Base-by-base conservation (phyloP, 1,284 basidiomycete species). In the Tetrapyrgos nigripes region DNA sequence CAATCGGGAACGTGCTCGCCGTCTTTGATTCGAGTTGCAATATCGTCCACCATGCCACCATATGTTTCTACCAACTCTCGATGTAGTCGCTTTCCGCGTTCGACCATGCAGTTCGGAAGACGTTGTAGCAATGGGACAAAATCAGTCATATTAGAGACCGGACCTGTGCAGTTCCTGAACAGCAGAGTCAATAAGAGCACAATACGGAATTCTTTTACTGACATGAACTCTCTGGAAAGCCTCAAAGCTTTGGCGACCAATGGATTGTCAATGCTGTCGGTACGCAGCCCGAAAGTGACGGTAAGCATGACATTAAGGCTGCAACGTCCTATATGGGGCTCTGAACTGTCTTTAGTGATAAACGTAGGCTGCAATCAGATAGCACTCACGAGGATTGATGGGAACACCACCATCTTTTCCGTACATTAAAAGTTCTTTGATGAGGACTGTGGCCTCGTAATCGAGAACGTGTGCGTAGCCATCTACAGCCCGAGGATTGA, bases 71-170 rank as follows among this genome's bases (percentile, higher is more conserved):
- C 63, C 14, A 79, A 66, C 52, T 69, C 72, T 10, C 68, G 58
- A 56, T 77, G 73, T 9, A 81, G 71, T 43, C 68, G 70, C 17
- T 68, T 64, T 0, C 69, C 58, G 6, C 77, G 19, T 76, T 69
- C 5, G 67, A 55, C 4, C 68, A 63, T 61, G 68, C 76, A 1
- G 43, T 50, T 56, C 14, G 76, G 76, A 43, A 80, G 59, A 62
- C 68, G 69, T 62, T 79, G 77, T 9, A 80, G 66, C 3, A 70
- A 64, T 21, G 68, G 62, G 23, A 78, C 62, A 58, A 81, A 81
- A 59, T 81, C 78, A 44, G 77, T 70, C 6, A 69, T 52, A 53
- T 81, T 81, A 21, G 77, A 75, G 64, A 70, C 69, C 1, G 76
- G 73, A 23, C 73, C 79, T 73, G 63, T 64, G 47, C 63, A 63